These are phyloP conservation scores for Theobroma grandiflorum DNA, from an alignment of 441 rosid species.

Conservation along the genomic window DNA sequence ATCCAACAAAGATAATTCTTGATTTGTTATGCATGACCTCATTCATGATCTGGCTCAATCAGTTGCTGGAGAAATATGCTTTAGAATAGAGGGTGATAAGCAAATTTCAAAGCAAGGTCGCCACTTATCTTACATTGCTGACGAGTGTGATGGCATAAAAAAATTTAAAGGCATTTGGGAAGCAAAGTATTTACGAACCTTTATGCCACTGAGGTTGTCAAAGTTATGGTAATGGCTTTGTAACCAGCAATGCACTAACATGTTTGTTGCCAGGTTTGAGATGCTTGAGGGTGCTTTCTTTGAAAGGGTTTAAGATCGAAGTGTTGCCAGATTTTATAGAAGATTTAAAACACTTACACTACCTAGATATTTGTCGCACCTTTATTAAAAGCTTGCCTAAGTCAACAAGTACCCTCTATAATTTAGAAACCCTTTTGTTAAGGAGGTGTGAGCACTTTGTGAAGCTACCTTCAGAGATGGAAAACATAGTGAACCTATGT, in stretches of 20 bases:
- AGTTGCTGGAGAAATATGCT: constrained; percentile 12
- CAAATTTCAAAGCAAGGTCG: background rate
- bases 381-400: background rate
- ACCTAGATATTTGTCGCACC: background rate
- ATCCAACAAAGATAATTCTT: background rate
- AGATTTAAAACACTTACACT: constrained; percentile 16
- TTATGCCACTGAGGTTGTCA: background rate
- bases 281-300: constrained; percentile 22
- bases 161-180: background rate
- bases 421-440: constrained; percentile 16
- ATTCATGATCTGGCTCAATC: constrained; percentile 25
- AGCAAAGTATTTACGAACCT: background rate
- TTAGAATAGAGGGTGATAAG: background rate
- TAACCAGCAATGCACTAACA: background rate
- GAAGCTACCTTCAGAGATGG: constrained; percentile 13
- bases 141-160: background rate
- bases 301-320: background rate
- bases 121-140: constrained; percentile 5
- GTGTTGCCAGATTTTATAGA: constrained; percentile 4
- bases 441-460: background rate
- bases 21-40: constrained; percentile 33
- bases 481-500: constrained; percentile 11
- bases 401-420: background rate
- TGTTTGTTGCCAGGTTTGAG: constrained; percentile 11
- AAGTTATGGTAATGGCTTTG: accelerated